A percentile compares a stretch with the other conserved stretches of the same genome.
These are phyloP conservation scores for Fonsecaea pedrosoi DNA, from an alignment of 2,329 filamentous ascomycete genomes.

Conservation along the genomic window DNA sequence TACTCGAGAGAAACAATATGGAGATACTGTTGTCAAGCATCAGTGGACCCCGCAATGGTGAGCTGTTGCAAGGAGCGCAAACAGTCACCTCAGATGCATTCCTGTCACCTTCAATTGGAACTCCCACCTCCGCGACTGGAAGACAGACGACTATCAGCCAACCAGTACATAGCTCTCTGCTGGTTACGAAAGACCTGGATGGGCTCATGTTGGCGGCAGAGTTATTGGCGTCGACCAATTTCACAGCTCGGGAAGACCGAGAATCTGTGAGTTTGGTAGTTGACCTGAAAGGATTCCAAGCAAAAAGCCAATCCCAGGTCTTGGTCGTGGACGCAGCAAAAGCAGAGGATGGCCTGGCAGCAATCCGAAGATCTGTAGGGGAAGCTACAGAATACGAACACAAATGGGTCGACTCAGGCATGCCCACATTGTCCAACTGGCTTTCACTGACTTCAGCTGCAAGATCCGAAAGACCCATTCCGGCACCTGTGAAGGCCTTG, in stretches of 20 bases:
- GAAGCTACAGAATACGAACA: constrained; percentile 76
- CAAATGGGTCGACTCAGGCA: constrained; percentile 74
- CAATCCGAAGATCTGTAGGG: constrained; percentile 71
- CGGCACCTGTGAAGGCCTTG: constrained; percentile 69
- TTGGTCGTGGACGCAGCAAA: constrained; percentile 67
- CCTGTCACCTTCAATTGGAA: constrained; percentile 77
- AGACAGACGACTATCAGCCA: constrained; percentile 72
- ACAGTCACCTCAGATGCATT: constrained; percentile 60
- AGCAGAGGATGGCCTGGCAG: constrained; percentile 67
- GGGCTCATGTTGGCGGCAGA: constrained; percentile 61
- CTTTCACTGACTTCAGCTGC: constrained; percentile 49
- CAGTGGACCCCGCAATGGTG: constrained; percentile 28
- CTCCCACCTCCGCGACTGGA: constrained; percentile 68
- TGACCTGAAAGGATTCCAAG: constrained; percentile 58
- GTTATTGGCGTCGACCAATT: constrained; percentile 45
- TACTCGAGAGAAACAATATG: constrained; percentile 63
- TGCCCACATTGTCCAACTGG: constrained; percentile 72
- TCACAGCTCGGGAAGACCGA: constrained; percentile 47
- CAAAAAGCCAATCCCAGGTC: constrained; percentile 44
- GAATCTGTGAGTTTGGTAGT: constrained; percentile 63
- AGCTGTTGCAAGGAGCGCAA: constrained; percentile 27
- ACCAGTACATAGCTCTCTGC: constrained; percentile 80
- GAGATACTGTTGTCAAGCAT: constrained; percentile 66
- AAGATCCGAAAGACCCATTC: constrained; percentile 59
- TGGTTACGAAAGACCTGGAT: constrained; percentile 75